A percentile compares a stretch with the other conserved stretches of the same genome.
These are phyloP conservation scores for Suhomyces terraborum DNA, from an alignment of 1,139 yeast species.

Conservation along the genomic window DNA sequence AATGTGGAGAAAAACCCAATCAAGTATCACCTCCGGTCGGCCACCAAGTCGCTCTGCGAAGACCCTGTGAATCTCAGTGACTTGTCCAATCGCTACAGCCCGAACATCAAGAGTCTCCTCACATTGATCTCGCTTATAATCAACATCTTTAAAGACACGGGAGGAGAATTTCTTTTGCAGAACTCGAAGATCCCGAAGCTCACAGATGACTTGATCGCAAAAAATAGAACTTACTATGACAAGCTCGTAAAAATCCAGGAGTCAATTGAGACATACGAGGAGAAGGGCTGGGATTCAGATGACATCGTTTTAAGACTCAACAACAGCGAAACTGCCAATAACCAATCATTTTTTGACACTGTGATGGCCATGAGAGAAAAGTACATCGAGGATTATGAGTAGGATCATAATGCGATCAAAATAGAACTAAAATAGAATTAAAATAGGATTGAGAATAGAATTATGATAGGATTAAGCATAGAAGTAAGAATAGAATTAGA, in stretches of 20 bases:
- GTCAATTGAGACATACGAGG: conserved; percentile 34
- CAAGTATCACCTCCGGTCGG: conserved; percentile 50
- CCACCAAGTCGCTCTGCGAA: conserved; percentile 38
- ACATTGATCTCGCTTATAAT: conserved; percentile 33
- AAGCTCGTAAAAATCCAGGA: conserved; percentile 27
- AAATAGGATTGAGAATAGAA: too few species aligned
- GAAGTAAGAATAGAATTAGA: too few species aligned
- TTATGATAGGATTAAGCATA: too few species aligned
- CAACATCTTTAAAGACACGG: conserved; percentile 36
- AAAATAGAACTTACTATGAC: conserved; percentile 26
- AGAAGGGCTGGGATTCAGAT: conserved; percentile 42
- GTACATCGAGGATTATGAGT: conserved; percentile 33
- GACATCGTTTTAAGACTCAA: conserved; percentile 43
- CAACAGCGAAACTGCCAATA: conserved; percentile 16
- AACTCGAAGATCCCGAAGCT: conserved; percentile 49
- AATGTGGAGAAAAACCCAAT: conserved; percentile 53
- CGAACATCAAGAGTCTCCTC: conserved; percentile 30
- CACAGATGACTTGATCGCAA: conserved; percentile 27
- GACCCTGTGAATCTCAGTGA: conserved; percentile 42
- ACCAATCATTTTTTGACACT: conserved; percentile 23
- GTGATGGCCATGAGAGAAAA: conserved; percentile 33
- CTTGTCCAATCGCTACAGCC: conserved; percentile 29
- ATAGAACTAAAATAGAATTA: too few species aligned
- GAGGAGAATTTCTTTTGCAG: conserved; percentile 40
- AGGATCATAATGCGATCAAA: too few species aligned